phyloP scores from a whole-genome alignment of 2,329 filamentous ascomycete species.

The Fusarium floridanum region DNA sequence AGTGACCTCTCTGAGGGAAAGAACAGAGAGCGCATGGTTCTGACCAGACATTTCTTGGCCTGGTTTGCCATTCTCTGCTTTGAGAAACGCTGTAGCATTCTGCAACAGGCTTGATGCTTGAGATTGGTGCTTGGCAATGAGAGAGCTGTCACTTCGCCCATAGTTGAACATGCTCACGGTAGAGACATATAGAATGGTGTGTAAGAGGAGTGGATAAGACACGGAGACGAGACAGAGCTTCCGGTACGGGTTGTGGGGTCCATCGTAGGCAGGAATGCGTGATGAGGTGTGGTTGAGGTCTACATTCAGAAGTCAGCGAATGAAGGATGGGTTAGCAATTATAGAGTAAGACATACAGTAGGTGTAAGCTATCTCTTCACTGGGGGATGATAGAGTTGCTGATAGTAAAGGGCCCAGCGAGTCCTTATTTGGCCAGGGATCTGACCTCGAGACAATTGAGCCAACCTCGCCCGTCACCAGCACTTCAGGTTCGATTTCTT shows the following conservation, averaged over 20 bases:
- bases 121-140: conserved; percentile 3
- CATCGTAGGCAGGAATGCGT: background rate
- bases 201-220: conserved; percentile 9
- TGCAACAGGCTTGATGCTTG: conserved; percentile 3
- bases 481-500: background rate
- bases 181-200: conserved; percentile 16
- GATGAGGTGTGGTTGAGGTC: background rate
- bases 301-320: background rate
- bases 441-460: background rate
- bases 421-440: background rate
- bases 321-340: background rate
- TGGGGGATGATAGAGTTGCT: background rate
- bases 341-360: background rate
- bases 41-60: background rate
- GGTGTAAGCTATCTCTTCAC: conserved; percentile 13
- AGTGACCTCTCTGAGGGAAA: conserved; percentile 2
- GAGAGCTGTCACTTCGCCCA: conserved; percentile 1
- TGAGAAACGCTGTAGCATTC: background rate
- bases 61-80: background rate
- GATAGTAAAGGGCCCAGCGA: background rate
- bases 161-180: conserved; percentile 23
- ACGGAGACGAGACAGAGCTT: background rate
- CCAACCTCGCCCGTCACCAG: background rate
- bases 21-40: background rate
- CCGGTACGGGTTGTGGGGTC: background rate